These are phyloP conservation scores for Aspergillus caelatus DNA, from an alignment of 2,329 filamentous ascomycete genomes.

Conservation along the genomic window DNA sequence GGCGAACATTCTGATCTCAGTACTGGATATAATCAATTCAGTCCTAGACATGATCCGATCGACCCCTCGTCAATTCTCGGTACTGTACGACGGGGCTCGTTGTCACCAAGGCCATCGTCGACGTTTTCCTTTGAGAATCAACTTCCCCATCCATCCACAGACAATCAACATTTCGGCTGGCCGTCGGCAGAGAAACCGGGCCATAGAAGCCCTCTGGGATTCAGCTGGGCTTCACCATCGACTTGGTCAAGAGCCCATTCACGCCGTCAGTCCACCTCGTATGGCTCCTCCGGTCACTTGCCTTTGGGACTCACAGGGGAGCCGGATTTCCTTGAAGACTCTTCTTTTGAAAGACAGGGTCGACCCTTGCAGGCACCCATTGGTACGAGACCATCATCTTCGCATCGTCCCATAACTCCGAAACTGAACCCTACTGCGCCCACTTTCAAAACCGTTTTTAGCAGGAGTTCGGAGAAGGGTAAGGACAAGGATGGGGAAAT, in stretches of 20 bases:
- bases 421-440: slow-evolving; percentile 86
- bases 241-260: slow-evolving; percentile 78
- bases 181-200: slow-evolving; percentile 56
- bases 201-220: slow-evolving; percentile 56
- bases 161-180: slow-evolving; percentile 76
- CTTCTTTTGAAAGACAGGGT: slow-evolving; percentile 48
- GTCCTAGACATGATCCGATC: slow-evolving; percentile 49
- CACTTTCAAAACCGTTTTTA: slow-evolving; percentile 75
- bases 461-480: slow-evolving; percentile 51
- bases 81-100: slow-evolving; percentile 44
- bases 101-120: slow-evolving; percentile 54
- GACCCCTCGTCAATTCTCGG: slow-evolving; percentile 49
- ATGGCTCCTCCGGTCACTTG: slow-evolving; percentile 69
- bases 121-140: slow-evolving; percentile 58
- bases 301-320: slow-evolving; percentile 58
- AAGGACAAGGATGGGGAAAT: slow-evolving; percentile 48
- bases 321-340: slow-evolving; percentile 49
- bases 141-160: slow-evolving; percentile 75
- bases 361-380: slow-evolving; percentile 68
- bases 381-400: slow-evolving; percentile 71
- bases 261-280: slow-evolving; percentile 76
- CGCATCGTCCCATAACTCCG: slow-evolving; percentile 58
- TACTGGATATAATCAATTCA: slow-evolving; percentile 51
- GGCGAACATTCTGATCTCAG: slow-evolving; percentile 38
- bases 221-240: slow-evolving; percentile 56